Evolutionary conservation across 2,329 filamentous ascomycete species (phyloP).

Genomic region (Dothiorella sarmentorum): DNA sequence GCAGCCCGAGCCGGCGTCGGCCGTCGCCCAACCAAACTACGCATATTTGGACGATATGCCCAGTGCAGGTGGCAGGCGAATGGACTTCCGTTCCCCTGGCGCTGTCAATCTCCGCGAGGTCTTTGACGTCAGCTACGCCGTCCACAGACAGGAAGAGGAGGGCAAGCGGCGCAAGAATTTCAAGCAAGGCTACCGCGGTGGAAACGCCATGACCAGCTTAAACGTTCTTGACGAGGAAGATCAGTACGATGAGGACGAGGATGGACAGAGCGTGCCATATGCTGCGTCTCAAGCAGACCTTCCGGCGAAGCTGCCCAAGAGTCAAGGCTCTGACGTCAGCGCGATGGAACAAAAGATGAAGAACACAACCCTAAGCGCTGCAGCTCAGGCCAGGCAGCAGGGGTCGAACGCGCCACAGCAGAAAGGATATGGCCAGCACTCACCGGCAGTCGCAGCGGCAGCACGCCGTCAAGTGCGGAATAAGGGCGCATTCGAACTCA

Average conservation of each 20-base stretch:
- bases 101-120: conserved; percentile 95
- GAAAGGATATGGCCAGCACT: conserved; percentile 85
- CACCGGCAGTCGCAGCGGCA: conserved; percentile 75
- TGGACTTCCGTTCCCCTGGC: conserved; percentile 93
- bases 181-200: conserved; percentile 63
- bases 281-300: conserved; percentile 46
- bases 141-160: conserved; percentile 95
- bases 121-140: conserved; percentile 97
- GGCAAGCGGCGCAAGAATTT: conserved; percentile 86
- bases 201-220: conserved; percentile 61
- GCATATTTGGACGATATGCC: conserved; percentile 57
- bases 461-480: conserved; percentile 76
- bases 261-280: conserved; percentile 58
- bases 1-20: conserved; percentile 35
- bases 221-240: conserved; percentile 64
- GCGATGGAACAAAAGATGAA: conserved; percentile 84
- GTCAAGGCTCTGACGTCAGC: conserved; percentile 59
- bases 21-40: conserved; percentile 44
- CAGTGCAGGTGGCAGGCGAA: conserved; percentile 56
- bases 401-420: conserved; percentile 43
- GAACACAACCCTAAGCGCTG: conserved; percentile 71
- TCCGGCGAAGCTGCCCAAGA: conserved; percentile 66
- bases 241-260: conserved; percentile 64
- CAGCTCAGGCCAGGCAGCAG: conserved; percentile 58
- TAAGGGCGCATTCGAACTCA: conserved; percentile 87